Evolutionary conservation across 2,329 filamentous ascomycete species (phyloP).

Genomic region (Ilyonectria destructans): DNA sequence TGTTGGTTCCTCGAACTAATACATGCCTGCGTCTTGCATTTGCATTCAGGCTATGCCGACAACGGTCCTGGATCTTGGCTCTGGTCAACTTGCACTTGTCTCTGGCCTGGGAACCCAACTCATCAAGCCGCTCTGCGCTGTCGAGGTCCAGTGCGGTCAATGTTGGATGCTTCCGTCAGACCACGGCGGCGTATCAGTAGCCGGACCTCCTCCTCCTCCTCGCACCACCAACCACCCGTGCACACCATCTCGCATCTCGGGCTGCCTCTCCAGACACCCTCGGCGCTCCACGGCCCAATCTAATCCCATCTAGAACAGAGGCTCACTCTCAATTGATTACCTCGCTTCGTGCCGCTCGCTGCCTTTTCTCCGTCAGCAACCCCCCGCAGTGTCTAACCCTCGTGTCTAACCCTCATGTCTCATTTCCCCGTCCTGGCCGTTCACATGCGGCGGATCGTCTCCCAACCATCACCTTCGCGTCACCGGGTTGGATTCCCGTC

Average conservation of each 20-base stretch:
- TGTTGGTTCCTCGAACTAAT: conserved; percentile 1
- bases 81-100: neutral
- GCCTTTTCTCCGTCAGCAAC: conserved; percentile 4
- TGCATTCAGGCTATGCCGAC: neutral
- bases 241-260: neutral
- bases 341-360: neutral
- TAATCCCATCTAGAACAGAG: no score
- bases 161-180: neutral
- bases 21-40: neutral
- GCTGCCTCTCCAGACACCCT: neutral
- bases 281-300: neutral
- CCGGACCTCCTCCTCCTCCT: neutral
- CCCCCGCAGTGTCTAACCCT: neutral
- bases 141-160: neutral
- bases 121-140: neutral
- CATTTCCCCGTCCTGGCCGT: conserved; percentile 14
- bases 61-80: neutral
- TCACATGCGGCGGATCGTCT: conserved; percentile 9
- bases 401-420: conserved; percentile 18
- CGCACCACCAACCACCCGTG: conserved; percentile 3
- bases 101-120: neutral
- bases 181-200: neutral
- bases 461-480: conserved; percentile 15
- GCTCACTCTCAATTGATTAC: neutral
- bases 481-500: conserved; percentile 6